Conservation (phyloP, 1,139 yeast genomes). For the Chernovozyma sophiae-reginae region DNA sequence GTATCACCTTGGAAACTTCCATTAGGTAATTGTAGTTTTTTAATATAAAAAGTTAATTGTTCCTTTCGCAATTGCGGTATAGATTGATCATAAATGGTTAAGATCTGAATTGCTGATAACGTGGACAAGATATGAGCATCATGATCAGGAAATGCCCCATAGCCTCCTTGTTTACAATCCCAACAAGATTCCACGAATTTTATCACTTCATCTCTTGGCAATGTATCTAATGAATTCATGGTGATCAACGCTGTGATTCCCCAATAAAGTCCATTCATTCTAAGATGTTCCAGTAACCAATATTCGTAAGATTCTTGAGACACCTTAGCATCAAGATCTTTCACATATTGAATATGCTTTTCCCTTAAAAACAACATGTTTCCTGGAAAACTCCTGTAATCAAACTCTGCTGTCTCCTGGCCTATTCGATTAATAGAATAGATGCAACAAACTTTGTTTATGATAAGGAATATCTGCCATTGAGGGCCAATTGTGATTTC, state of each 20-base stretch:
- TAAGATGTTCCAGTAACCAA: slow-evolving; percentile 86
- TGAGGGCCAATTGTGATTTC: no score
- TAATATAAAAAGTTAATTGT: slow-evolving; percentile 39
- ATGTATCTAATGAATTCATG: slow-evolving; percentile 48
- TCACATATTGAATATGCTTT: slow-evolving; percentile 35
- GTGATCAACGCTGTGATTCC: slow-evolving; percentile 76
- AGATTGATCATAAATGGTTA: slow-evolving; percentile 58
- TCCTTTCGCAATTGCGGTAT: slow-evolving; percentile 19
- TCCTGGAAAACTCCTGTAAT: no score
- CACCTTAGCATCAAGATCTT: slow-evolving; percentile 32
- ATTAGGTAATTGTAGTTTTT: slow-evolving; percentile 55
- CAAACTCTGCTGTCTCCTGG: no score
- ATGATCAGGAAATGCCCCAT: slow-evolving; percentile 85
- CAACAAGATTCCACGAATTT: slow-evolving; percentile 68
- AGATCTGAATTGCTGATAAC: slow-evolving; percentile 77
- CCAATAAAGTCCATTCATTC: slow-evolving; percentile 94
- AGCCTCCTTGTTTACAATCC: slow-evolving; percentile 65
- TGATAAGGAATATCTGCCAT: no score
- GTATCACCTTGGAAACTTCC: slow-evolving; percentile 89
- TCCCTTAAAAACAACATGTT: slow-evolving; percentile 9
- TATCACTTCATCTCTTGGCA: slow-evolving; percentile 59
- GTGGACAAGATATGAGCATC: slow-evolving; percentile 91
- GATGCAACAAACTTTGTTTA: no score
- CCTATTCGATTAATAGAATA: no score
- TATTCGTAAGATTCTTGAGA: slow-evolving; percentile 53